phyloP scores from a whole-genome alignment of 164 flowering plant genomes.

The Platanus orientalis region DNA sequence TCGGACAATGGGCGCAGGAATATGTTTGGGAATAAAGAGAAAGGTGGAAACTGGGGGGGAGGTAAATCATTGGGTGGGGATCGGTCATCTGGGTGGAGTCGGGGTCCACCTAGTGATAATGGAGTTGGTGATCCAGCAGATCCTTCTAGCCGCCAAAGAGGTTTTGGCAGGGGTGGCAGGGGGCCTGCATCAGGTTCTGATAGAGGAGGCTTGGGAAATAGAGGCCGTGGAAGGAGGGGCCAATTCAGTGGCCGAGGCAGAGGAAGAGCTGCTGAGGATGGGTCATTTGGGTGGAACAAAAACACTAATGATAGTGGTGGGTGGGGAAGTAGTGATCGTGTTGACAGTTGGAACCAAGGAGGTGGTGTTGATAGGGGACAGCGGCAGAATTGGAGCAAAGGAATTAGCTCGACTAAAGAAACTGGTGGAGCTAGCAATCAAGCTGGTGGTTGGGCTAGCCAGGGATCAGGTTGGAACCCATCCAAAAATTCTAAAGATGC shows the following conservation, averaged over 20 bases:
- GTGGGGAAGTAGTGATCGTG: background rate
- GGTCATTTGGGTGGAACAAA: conserved; percentile 17
- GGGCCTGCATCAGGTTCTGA: conserved; percentile 15
- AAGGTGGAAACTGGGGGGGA: too few relatives aligned
- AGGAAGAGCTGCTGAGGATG: conserved; percentile 17
- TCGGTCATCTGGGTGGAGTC: too few relatives aligned
- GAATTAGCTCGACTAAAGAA: background rate
- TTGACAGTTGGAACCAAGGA: conserved; percentile 19
- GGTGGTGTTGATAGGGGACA: conserved; percentile 13
- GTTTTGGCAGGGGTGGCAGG: conserved; percentile 12
- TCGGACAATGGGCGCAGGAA: too few relatives aligned
- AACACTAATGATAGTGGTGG: background rate
- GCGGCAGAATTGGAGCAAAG: conserved; percentile 20
- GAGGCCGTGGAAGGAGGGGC: conserved; percentile 35
- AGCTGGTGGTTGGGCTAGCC: conserved; percentile 19
- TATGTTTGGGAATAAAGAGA: too few relatives aligned
- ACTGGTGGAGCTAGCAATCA: conserved; percentile 12
- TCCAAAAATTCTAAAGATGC: too few relatives aligned
- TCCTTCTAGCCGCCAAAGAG: too few relatives aligned
- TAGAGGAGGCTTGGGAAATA: conserved; percentile 32
- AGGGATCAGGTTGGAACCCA: too few relatives aligned
- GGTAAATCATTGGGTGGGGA: too few relatives aligned
- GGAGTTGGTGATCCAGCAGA: too few relatives aligned
- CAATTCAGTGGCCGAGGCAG: conserved; percentile 24
- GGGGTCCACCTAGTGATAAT: too few relatives aligned